phyloP scores from a whole-genome alignment of 1,139 yeast genomes.

The Fermentozyma sake region DNA sequence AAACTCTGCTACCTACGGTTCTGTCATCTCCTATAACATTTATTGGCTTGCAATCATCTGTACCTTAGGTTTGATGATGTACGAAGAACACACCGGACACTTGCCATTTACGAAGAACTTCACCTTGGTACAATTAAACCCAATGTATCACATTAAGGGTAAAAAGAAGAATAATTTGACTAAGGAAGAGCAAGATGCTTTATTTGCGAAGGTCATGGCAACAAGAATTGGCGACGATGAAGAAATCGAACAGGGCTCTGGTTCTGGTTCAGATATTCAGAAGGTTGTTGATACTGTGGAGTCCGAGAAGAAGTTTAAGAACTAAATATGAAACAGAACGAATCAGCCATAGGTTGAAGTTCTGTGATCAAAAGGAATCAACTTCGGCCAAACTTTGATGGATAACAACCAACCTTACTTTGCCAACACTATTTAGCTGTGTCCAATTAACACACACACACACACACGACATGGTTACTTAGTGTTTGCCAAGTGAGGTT shows the following conservation, averaged over 20 bases:
- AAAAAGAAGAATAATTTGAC: conserved; percentile 61
- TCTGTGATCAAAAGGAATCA: too few relatives aligned
- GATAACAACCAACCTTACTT: too few relatives aligned
- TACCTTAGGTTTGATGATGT: conserved; percentile 56
- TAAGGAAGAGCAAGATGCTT: conserved; percentile 46
- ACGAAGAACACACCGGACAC: conserved; percentile 66
- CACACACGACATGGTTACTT: too few relatives aligned
- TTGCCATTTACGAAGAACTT: conserved; percentile 54
- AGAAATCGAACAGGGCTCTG: conserved; percentile 11
- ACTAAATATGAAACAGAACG: too few relatives aligned
- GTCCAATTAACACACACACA: too few relatives aligned
- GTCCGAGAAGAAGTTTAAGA: too few relatives aligned
- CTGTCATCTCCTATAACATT: conserved; percentile 75
- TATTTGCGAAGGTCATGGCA: conserved; percentile 43
- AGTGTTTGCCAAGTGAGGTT: too few relatives aligned
- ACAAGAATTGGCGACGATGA: conserved; percentile 22
- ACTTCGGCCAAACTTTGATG: too few relatives aligned
- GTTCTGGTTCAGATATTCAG: background rate
- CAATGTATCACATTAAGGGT: conserved; percentile 66
- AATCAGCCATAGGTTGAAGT: too few relatives aligned
- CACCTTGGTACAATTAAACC: conserved; percentile 56
- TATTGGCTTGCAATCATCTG: conserved; percentile 71
- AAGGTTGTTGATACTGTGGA: background rate
- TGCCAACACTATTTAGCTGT: too few relatives aligned
- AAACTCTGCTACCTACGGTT: conserved; percentile 85